Conservation (phyloP, 2,329 filamentous ascomycete species). For the Penicillium oxalicum region DNA sequence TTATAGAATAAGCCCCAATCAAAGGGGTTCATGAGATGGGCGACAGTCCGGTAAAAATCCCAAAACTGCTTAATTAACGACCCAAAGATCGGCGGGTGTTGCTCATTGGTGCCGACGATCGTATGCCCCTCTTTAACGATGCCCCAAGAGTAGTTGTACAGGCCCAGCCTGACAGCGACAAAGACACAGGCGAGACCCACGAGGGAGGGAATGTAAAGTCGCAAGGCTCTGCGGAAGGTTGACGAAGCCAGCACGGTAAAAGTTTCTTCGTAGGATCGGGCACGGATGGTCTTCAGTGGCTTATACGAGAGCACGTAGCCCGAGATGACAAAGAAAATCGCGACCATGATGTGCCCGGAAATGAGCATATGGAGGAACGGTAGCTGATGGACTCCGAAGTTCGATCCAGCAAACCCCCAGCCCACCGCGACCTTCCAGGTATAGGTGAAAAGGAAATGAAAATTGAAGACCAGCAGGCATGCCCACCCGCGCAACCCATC, state of each 20-base stretch:
- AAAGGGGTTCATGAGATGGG: slow-evolving; percentile 34
- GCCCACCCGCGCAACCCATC: slow-evolving; percentile 42
- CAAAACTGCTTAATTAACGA: slow-evolving; percentile 31
- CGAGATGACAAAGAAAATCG: slow-evolving; percentile 45
- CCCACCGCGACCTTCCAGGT: slow-evolving; percentile 38
- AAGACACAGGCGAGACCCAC: slow-evolving; percentile 38
- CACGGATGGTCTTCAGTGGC: slow-evolving; percentile 36
- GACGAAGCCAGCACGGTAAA: slow-evolving; percentile 38
- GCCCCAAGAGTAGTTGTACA: slow-evolving; percentile 34
- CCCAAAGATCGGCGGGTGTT: slow-evolving; percentile 36
- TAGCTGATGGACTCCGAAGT: slow-evolving; percentile 37
- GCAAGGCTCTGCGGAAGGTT: slow-evolving; percentile 40
- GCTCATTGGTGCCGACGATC: slow-evolving; percentile 38
- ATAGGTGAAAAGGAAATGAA: slow-evolving; percentile 42
- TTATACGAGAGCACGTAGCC: slow-evolving; percentile 45
- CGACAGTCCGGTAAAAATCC: slow-evolving; percentile 32
- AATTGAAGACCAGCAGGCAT: slow-evolving; percentile 43
- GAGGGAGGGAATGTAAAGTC: slow-evolving; percentile 40
- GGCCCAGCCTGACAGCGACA: slow-evolving; percentile 39
- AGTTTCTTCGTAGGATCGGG: slow-evolving; percentile 34
- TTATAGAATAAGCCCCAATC: slow-evolving; percentile 38
- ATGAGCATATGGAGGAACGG: slow-evolving; percentile 40
- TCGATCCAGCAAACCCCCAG: slow-evolving; percentile 38
- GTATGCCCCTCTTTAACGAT: slow-evolving; percentile 34
- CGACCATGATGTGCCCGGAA: slow-evolving; percentile 44